These are phyloP conservation scores for Colletotrichum kahawae DNA, from an alignment of 2,329 filamentous ascomycete species.

Conservation along the genomic window DNA sequence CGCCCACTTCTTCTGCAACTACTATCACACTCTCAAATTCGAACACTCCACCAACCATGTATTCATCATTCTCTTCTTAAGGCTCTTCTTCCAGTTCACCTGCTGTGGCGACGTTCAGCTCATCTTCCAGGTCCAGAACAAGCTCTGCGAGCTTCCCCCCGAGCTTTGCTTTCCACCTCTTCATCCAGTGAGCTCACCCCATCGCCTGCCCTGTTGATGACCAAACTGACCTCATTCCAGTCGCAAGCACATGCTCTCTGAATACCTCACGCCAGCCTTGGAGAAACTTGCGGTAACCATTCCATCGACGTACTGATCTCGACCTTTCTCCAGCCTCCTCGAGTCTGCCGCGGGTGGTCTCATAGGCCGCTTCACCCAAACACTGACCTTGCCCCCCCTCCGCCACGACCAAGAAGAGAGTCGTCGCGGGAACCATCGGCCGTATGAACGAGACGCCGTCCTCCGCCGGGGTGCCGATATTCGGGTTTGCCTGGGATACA, in stretches of 20 bases:
- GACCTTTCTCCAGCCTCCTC: background rate
- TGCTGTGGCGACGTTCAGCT: background rate
- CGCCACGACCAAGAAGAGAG: background rate
- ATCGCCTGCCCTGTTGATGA: background rate
- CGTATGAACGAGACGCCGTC: background rate
- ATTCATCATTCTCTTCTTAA: background rate
- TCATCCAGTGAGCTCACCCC: background rate
- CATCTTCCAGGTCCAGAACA: background rate
- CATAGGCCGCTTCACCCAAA: background rate
- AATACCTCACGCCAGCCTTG: background rate
- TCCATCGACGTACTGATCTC: background rate
- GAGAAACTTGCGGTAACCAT: background rate
- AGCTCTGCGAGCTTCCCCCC: background rate
- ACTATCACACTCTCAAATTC: fast-evolving
- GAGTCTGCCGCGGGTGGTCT: background rate
- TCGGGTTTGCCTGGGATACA: background rate
- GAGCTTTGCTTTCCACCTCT: background rate
- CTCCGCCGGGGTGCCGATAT: background rate
- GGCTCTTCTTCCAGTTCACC: background rate
- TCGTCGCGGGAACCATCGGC: background rate
- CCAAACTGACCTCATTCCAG: background rate
- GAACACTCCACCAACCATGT: fast-evolving
- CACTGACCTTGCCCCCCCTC: background rate
- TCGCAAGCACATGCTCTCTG: background rate
- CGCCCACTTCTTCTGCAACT: background rate